Evolutionary conservation across 306 rosid species (phyloP), one percentile per base, ranked within the genome.

Genomic region (Benincasa hispida): DNA sequence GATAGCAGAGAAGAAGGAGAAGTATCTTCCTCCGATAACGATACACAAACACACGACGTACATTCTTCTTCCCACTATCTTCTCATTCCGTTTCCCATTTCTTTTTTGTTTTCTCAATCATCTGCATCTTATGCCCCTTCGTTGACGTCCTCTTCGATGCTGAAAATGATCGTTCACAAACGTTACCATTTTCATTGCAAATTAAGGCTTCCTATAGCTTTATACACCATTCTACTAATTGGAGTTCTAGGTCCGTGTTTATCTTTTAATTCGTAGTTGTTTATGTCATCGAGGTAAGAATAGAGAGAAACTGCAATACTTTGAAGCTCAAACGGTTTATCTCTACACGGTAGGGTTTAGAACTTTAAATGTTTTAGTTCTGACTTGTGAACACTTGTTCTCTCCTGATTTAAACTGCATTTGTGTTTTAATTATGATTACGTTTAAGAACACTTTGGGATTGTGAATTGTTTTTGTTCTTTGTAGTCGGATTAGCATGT

Each of bases 1-100:
- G 81, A 81, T 70, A 25, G 65, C 83, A 87, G 84, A 84, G 98
- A 93, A 85, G 98, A 93, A 81, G 98, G 98, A 81, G 98, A 93
- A 78, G 83, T 90, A 25, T 87, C 91, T 48, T 90, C 96, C 57
- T 89, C 88, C 39, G 79, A 77, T 27, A 77, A 61, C 34, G 74
- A 76, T 18, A 87, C 75, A 15, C 80, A 86, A 15, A 87, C 75
- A 13, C 80, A 86, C 8, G 89, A 89, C 82, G 78, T 82, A 76
- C 73, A 60, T 50, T 37, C 58, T 77, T 63, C 50, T 81, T 67
- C 74, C 66, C 54, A 19, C 12, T 73, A 50, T 57, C 45, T 76
- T 62, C 66, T 32, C 11, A 8, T 75, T 69, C 63, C 17, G 62
- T 56, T 48, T 32, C 19, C 22, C 70, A 8, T 47, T 34, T 67